Conservation (phyloP, 345 rosid genomes). For the Populus euphratica region DNA sequence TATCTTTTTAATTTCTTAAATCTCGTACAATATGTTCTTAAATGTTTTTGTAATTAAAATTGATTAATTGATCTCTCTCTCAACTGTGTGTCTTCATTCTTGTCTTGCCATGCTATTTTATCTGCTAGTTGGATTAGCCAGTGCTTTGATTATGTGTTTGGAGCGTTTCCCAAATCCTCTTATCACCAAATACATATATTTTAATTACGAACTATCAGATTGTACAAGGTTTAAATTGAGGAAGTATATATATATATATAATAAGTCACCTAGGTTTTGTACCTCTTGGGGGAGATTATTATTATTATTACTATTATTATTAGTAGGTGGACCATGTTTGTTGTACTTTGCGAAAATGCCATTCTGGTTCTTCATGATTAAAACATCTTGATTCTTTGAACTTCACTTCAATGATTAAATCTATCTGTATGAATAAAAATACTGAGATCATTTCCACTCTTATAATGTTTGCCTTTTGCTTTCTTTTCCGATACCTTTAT, state of each 20-base stretch:
- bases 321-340: conserved; percentile 34
- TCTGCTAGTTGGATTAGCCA: background rate
- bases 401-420: conserved; percentile 31
- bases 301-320: background rate
- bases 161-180: no score
- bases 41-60: no score
- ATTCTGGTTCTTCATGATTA: conserved; percentile 31
- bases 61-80: no score
- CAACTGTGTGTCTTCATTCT: background rate
- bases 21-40: no score
- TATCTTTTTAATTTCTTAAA: no score
- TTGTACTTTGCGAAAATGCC: conserved; percentile 30
- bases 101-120: background rate
- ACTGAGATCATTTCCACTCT: conserved; percentile 8
- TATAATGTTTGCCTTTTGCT: conserved; percentile 20
- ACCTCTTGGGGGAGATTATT: conserved; percentile 25
- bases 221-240: conserved; percentile 3
- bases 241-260: background rate
- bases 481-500: conserved; percentile 7
- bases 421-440: conserved; percentile 6
- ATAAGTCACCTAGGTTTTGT: conserved; percentile 10
- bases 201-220: background rate
- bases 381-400: conserved; percentile 32
- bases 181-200: no score
- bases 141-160: background rate